These are phyloP conservation scores for Quercus lobata DNA, from an alignment of 331 rosid species.

Conservation along the genomic window DNA sequence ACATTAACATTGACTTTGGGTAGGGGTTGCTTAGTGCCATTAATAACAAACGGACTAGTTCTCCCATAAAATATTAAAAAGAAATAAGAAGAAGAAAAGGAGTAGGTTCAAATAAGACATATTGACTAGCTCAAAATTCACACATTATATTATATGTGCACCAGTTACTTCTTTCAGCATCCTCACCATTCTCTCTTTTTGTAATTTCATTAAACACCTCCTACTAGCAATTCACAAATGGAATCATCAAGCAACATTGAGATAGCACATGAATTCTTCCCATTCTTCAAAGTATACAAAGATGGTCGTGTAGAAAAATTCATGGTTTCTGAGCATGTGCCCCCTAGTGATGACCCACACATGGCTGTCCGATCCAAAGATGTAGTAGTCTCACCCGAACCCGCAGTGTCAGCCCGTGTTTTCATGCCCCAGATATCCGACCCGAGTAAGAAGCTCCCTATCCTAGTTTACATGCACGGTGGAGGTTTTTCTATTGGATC, in stretches of 20 bases:
- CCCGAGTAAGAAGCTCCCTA: conserved; percentile 2
- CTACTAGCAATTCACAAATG: too few relatives aligned
- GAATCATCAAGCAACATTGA: neutral
- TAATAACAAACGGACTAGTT: too few relatives aligned
- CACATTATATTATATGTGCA: too few relatives aligned
- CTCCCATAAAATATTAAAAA: too few relatives aligned
- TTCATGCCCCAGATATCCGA: neutral
- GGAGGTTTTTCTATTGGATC: conserved; percentile 17
- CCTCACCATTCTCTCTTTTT: too few relatives aligned
- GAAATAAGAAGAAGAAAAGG: too few relatives aligned
- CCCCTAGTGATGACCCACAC: neutral
- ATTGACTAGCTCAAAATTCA: too few relatives aligned
- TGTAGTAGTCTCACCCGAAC: neutral
- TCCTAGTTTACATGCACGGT: conserved; percentile 14
- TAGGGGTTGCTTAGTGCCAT: too few relatives aligned
- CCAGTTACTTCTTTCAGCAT: too few relatives aligned
- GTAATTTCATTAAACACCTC: too few relatives aligned
- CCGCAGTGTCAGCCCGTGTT: neutral
- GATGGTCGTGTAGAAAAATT: conserved; percentile 17
- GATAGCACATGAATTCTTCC: conserved; percentile 13
- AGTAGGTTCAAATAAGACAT: too few relatives aligned
- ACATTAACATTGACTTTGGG: too few relatives aligned
- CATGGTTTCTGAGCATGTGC: neutral
- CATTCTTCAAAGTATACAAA: conserved; percentile 11
- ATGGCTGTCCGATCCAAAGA: conserved; percentile 7